Base-by-base conservation (phyloP, 2,329 filamentous ascomycete genomes). In the Aspergillus pseudoterreus region DNA sequence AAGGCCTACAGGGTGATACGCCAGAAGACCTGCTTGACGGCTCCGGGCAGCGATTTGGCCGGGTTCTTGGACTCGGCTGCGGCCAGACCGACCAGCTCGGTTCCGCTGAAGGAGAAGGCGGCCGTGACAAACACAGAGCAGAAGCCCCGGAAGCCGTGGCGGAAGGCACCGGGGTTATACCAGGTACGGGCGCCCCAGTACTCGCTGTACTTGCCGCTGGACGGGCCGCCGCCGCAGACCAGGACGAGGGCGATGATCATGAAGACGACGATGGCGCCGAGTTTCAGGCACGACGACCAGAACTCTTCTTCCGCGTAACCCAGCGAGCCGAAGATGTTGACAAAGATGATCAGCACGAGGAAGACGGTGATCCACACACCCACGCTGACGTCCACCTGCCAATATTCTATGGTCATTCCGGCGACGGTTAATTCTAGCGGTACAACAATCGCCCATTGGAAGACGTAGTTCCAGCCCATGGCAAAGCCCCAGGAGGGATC, bases 371-470 rank as follows among this genome's bases (percentile, higher is more conserved):
- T 78, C 74, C 75, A 79, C 1, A 74, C 71, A 1, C 67, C 75
- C 3, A 70, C 66, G 22, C 57, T 64, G 21, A 72, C 61, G 10
- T 57, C 51, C 4, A 60, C 63, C 9, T 59, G 59, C 71, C 71
- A 73, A 57, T 71, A 74, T 17, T 73, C 58, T 39, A 81, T 74
- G 12, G 79, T 64, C 30, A 79, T 66, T 2, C 70, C 71, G 1
- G 73, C 71, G 1, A 77, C 77, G 2, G 75, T 75, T 41, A 76
- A 67, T 54, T 80, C 78, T 22, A 78, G 77, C 0, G 90, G 90
- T n/a, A 95, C 71, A 0, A 92, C 82, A 39, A 89, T 81, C 1
- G 92, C 79, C 89, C 90, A 95, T 70, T 92, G 87, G 58, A 95
- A 71, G 6, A 88, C 88, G 67, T 95, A 94, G 51, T 74, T 71